Base-by-base conservation (phyloP, 2,329 filamentous ascomycete genomes). In the Apiospora saccharicola region DNA sequence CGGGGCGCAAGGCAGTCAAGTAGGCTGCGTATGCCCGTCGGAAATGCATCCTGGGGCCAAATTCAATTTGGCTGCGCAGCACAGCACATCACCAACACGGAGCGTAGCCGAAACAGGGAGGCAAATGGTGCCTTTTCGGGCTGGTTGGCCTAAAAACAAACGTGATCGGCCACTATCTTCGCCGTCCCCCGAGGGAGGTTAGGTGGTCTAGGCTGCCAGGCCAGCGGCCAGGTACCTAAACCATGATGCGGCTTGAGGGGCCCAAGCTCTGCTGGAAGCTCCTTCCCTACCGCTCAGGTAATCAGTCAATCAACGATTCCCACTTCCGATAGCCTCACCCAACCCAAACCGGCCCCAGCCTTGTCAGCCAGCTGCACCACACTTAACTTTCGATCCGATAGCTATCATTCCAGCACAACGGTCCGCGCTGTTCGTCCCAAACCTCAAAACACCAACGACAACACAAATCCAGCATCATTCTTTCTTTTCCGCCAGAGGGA, bases 291-390 rank as follows among this genome's bases (percentile, higher is more conserved):
- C 53, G 53, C 53, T 61, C 53, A 61, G 53, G 53, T 61, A 61
- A 61, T 61, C 49, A 51, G n/a, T 26, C 49, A 51, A 24, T 51
- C 46, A n/a, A n/a, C 22, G 44, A 22, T 22, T 47, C 44, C 51
- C 51, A 57, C 51, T 37, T 64, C 57, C 34, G 57, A 64, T 64
- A 64, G 57, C 57, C 57, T 64, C 57, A 64, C 57, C 57, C 57
- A 64, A 41, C 34, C 57, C 57, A 22, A n/a, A 41, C 16, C 22
- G 19, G 19, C 30, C 24, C 57, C 57, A 64, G 57, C 34, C 57
- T 64, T 64, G 57, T 64, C 57, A 37, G 57, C 34, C 57, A 64
- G 34, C 34, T 41, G 34, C 51, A 37, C 34, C 30, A 64, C 57
- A 41, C 57, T 41, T 41, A 10, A 41, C 37, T 41, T 41, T n/a